Percentiles rank a stretch among this genome's conserved stretches.
Evolutionary conservation across 2,329 filamentous ascomycete genomes (phyloP).

Genomic region (Aspergillus pseudoviridinutans): DNA sequence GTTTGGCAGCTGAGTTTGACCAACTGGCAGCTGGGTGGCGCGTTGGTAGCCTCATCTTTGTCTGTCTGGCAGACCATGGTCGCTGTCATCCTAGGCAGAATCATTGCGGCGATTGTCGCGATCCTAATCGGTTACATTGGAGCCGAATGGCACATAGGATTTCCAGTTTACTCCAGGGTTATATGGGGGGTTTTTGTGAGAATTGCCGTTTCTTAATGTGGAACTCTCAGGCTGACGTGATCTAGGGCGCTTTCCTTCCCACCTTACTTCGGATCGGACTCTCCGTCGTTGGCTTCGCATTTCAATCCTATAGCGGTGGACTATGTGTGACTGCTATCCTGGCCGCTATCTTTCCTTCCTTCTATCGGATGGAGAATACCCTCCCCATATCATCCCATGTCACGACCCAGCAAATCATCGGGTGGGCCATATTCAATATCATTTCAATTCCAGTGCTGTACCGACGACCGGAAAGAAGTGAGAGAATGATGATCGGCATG

Average conservation of each 20-base stretch:
- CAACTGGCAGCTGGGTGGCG: conserved; percentile 36
- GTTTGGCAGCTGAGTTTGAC: conserved; percentile 36
- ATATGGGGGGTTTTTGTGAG: conserved; percentile 37
- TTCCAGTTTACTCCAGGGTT: conserved; percentile 39
- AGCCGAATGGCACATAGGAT: conserved; percentile 43
- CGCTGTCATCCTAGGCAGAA: conserved; percentile 39
- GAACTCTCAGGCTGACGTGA: not conserved
- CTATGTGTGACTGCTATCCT: conserved; percentile 31
- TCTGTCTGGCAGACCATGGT: conserved; percentile 42
- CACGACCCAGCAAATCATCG: conserved; percentile 34
- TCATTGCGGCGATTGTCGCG: conserved; percentile 33
- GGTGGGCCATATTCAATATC: conserved; percentile 36
- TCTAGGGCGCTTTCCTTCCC: not conserved
- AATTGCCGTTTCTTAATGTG: not conserved
- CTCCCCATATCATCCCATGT: conserved; percentile 30
- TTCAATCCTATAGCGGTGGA: conserved; percentile 38
- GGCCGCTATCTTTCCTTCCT: conserved; percentile 31
- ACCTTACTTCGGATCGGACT: conserved; percentile 33
- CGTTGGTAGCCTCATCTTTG: conserved; percentile 37
- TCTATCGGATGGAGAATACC: conserved; percentile 25
- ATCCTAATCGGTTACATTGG: conserved; percentile 37
- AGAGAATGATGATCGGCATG: not conserved
- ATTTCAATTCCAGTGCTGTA: conserved; percentile 41
- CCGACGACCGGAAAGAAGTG: conserved; percentile 37
- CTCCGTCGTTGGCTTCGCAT: conserved; percentile 39